A percentile compares a stretch with the other conserved stretches of the same genome.
These are phyloP conservation scores for Metschnikowia amazonensis DNA, from an alignment of 805 yeast genomes.

Conservation along the genomic window DNA sequence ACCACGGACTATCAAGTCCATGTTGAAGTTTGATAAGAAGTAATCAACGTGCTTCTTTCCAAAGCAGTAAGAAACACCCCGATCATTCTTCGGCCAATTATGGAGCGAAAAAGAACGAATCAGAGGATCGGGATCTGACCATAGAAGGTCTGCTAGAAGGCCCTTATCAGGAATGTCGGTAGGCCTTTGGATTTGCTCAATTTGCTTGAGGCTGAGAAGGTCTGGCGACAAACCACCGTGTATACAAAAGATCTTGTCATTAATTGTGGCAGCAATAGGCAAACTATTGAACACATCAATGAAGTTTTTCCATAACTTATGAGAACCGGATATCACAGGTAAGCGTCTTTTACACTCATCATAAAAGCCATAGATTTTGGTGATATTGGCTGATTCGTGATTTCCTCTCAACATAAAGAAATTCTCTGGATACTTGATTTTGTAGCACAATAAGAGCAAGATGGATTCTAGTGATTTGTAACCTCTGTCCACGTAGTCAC, in stretches of 20 bases:
- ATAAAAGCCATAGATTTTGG: constrained; percentile 57
- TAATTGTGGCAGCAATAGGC: constrained; percentile 60
- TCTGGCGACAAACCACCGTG: constrained; percentile 79
- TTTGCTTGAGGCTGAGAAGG: constrained; percentile 59
- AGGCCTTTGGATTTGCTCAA: constrained; percentile 69
- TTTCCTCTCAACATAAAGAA: constrained; percentile 59
- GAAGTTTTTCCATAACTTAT: constrained; percentile 48
- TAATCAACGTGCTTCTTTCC: constrained; percentile 69
- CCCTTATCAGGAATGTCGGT: constrained; percentile 84
- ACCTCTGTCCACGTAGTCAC: constrained; percentile 61
- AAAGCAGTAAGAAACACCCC: constrained; percentile 79
- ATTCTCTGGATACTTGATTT: constrained; percentile 57
- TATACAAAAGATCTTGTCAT: constrained; percentile 54
- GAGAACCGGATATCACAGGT: constrained; percentile 22
- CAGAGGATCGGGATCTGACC: constrained; percentile 74
- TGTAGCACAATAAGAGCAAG: constrained; percentile 47
- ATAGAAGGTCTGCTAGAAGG: constrained; percentile 67
- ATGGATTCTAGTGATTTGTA: constrained; percentile 55
- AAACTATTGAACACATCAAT: constrained; percentile 56
- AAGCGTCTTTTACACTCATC: constrained; percentile 58
- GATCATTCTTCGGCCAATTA: constrained; percentile 78
- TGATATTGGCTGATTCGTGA: constrained; percentile 56
- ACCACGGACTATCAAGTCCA: constrained; percentile 76
- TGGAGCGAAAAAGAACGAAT: constrained; percentile 30
- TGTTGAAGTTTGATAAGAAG: constrained; percentile 61